Evolutionary conservation across 495 filamentous ascomycete genomes (phyloP).

Genomic region (Aspergillus steynii): DNA sequence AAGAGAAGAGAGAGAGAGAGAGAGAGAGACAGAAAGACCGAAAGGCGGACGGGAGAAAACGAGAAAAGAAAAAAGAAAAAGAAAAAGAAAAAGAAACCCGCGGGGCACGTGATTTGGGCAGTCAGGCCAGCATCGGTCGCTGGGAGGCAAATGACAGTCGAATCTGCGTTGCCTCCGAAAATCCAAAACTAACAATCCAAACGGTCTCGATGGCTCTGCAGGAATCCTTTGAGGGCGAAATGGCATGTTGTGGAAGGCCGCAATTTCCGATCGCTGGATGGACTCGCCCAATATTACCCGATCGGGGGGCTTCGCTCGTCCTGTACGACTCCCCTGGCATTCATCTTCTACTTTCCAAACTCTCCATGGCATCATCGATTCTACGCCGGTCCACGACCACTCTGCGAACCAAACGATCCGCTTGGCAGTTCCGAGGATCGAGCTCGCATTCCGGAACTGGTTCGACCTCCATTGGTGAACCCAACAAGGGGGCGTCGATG

Average conservation of each 20-base stretch:
- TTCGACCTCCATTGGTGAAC: background rate
- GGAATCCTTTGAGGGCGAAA: background rate
- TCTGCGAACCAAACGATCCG: too few relatives aligned
- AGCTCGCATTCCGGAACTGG: background rate
- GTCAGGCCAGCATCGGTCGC: background rate
- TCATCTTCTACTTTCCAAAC: background rate
- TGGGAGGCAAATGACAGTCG: background rate
- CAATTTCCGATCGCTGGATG: too few relatives aligned
- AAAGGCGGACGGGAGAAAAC: slow-evolving; percentile 2
- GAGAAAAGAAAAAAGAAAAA: background rate
- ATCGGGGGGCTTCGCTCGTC: background rate
- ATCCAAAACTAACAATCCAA: too few relatives aligned
- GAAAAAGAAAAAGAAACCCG: slow-evolving; percentile 3
- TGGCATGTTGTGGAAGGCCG: background rate
- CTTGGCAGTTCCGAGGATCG: background rate
- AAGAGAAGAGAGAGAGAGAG: background rate
- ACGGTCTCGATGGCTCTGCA: too few relatives aligned
- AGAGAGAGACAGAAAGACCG: background rate
- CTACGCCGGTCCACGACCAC: background rate
- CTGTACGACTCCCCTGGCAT: background rate
- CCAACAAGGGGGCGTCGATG: background rate
- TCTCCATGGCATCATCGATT: slow-evolving; percentile 1
- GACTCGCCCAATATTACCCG: slow-evolving; percentile 8
- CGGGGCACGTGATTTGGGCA: slow-evolving; percentile 1
- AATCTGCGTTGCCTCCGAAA: too few relatives aligned